Conservation (phyloP, 148 eudicot species). For the Talinum fruticosum region DNA sequence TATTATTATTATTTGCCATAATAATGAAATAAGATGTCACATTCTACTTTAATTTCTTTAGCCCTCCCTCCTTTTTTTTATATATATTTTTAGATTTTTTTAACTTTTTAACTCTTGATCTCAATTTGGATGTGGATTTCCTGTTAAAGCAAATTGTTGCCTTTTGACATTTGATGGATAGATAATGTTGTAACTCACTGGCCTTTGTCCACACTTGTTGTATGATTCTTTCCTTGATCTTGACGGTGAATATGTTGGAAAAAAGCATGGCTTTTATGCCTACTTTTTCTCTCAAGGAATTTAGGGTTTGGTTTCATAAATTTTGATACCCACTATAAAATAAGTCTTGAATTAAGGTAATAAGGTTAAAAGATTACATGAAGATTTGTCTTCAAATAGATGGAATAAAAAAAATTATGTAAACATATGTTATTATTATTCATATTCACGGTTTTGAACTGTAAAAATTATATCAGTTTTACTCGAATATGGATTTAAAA, state of each 20-base stretch:
- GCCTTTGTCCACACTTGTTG: background rate
- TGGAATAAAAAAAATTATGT: background rate
- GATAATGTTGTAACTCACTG: conserved; percentile 5
- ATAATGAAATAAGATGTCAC: background rate
- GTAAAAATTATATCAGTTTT: no score
- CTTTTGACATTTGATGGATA: conserved; percentile 7
- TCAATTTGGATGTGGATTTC: conserved; percentile 7
- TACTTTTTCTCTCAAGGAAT: no score
- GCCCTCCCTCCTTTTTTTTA: background rate
- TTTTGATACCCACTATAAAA: background rate
- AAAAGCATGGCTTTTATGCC: background rate
- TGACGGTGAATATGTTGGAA: background rate
- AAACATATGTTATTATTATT: background rate
- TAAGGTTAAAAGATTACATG: background rate
- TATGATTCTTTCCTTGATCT: conserved; percentile 7
- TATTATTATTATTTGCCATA: no score
- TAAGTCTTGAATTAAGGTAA: no score
- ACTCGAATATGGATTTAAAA: no score
- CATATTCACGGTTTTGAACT: no score
- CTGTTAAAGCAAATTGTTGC: conserved; percentile 1
- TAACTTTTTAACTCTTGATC: background rate
- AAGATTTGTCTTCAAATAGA: background rate
- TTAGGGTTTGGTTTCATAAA: background rate
- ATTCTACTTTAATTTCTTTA: conserved; percentile 1
- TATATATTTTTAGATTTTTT: no score